Evolutionary conservation across 2,329 filamentous ascomycete species (phyloP).

Genomic region (Fusarium anguioides): DNA sequence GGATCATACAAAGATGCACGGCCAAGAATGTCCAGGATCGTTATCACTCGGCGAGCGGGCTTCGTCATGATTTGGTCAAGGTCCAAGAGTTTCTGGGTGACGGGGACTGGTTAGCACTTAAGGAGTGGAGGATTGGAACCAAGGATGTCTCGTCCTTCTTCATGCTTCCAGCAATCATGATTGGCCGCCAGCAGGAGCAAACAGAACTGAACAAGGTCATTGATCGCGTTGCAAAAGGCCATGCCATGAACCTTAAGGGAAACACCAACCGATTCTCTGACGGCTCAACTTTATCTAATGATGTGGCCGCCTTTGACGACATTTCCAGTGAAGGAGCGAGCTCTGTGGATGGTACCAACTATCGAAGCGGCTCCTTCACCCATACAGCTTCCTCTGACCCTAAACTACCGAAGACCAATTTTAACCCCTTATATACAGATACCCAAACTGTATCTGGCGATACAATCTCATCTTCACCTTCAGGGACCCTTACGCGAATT

Average conservation of each 20-base stretch:
- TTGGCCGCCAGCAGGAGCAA: conserved; percentile 80
- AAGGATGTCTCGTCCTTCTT: conserved; percentile 94
- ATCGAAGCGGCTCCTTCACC: conserved; percentile 62
- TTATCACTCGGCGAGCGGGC: conserved; percentile 88
- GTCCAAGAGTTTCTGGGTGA: conserved; percentile 80
- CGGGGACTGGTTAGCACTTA: conserved; percentile 77
- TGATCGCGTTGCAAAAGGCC: conserved; percentile 77
- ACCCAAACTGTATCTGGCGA: conserved; percentile 57
- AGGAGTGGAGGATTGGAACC: conserved; percentile 80
- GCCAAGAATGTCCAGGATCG: conserved; percentile 87
- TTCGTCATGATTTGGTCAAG: conserved; percentile 81
- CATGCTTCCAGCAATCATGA: conserved; percentile 82
- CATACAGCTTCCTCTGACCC: conserved; percentile 57
- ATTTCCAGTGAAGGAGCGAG: conserved; percentile 70
- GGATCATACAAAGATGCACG: conserved; percentile 91
- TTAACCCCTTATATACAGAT: conserved; percentile 58
- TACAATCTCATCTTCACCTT: conserved; percentile 60
- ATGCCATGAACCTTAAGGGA: conserved; percentile 60
- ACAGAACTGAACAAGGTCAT: conserved; percentile 78
- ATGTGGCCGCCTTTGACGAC: conserved; percentile 61
- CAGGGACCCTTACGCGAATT: conserved; percentile 52
- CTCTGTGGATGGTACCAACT: conserved; percentile 64
- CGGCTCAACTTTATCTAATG: conserved; percentile 64
- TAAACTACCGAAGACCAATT: conserved; percentile 52
- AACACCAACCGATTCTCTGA: conserved; percentile 62